Percentiles rank a stretch among this genome's conserved stretches.
Conservation (phyloP, 78 protist genomes). For the Dictyostelium purpureum region DNA sequence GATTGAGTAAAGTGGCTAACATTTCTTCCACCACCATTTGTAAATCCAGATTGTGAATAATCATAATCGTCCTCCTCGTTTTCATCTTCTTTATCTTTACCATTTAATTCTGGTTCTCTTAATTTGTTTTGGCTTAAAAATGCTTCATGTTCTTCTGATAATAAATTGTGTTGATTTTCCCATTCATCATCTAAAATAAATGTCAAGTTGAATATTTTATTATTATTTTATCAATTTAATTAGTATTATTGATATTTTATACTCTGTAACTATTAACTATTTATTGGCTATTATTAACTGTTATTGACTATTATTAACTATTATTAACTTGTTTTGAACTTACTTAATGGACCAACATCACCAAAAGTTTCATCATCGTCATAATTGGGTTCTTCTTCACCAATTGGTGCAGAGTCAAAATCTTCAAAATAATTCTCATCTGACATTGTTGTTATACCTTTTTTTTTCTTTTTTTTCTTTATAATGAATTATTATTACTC, state of each 20-base stretch:
- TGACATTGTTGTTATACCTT: not conserved
- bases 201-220: not conserved
- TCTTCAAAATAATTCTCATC: conserved; percentile 28
- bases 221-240: not conserved
- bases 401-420: conserved; percentile 1
- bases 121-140: not conserved
- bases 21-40: conserved; percentile 5
- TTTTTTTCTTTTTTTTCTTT: not conserved
- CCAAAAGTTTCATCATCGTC: conserved; percentile 81
- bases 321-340: not conserved
- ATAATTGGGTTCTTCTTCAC: conserved; percentile 25
- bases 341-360: conserved; percentile 79
- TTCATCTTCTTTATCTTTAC: conserved; percentile 1
- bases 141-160: conserved; percentile 49
- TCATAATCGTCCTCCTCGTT: not conserved
- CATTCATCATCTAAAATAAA: conserved; percentile 54
- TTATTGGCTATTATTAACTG: not conserved
- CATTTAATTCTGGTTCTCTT: not conserved
- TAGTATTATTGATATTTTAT: not conserved
- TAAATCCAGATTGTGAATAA: not conserved
- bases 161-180: conserved; percentile 40
- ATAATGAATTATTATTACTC: not conserved
- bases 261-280: not conserved
- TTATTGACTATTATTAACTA: not conserved
- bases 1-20: conserved; percentile 17